Base-by-base conservation (phyloP, 1,139 yeast genomes). In the Taphrina populina region DNA sequence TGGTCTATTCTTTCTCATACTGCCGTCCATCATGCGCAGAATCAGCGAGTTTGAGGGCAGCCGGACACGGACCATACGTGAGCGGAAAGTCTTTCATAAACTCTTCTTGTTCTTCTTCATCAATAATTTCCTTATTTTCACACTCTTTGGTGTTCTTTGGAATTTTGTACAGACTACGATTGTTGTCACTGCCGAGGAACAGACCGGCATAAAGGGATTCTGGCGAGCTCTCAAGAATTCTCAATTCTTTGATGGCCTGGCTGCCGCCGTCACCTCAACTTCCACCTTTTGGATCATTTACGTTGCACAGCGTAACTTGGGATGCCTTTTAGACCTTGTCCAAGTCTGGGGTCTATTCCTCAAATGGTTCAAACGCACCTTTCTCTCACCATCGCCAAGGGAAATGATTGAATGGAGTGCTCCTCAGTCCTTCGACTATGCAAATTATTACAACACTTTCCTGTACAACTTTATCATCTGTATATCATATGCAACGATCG, bases 221-320 rank as follows among this genome's bases (percentile, higher is more conserved):
- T 41, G 62, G 24, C 54, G 60, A 26, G 58, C 59, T 5, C 40
- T 62, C 5, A 21, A 55, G 27, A 32, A 30, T 13, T 57, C 34
- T n/a, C 49, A 41, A 17, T 44, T 47, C 8, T 44, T 54, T 19
- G 52, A 36, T 6, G 49, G 45, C 37, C 35, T 41, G 8, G 59
- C 58, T 11, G 23, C 21, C 15, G 44, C 76, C 3, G 66, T 72
- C 52, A 67, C 72, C 53, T 64, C 68, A 34, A 67, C 72, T 7
- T 71, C 75, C 2, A 68, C 73, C 1, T 72, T 72, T 62, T 72
- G 76, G 76, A 72, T 72, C 23, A 69, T 71, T 70, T 72, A 71
- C 58, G 60, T 72, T 23, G 58, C 72, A 23, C 66, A 71, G 24
- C 34, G 59, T 15, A 66, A 68, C 44, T 49, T 71, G 15, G 71